Evolutionary conservation across 345 rosid genomes (phyloP).

Genomic region (Lenwebbia sp.): DNA sequence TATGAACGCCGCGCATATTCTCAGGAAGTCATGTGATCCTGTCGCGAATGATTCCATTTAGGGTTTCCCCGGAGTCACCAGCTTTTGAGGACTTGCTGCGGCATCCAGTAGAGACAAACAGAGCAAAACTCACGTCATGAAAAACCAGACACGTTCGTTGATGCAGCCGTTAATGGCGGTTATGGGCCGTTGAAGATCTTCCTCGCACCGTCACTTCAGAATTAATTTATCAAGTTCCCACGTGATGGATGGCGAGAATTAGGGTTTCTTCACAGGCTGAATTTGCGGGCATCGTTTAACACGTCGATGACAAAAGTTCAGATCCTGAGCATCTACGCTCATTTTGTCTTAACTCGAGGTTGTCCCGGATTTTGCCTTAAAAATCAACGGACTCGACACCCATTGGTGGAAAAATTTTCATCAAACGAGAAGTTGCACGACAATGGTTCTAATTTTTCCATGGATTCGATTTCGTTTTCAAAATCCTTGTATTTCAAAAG

Average conservation of each 20-base stretch:
- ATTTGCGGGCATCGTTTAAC: not conserved
- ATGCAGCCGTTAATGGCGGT: slow-evolving; percentile 44
- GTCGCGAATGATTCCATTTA: not conserved
- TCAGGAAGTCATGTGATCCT: not conserved
- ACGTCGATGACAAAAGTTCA: not conserved
- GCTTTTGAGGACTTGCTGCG: not conserved
- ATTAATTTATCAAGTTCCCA: not conserved
- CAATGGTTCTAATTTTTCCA: not conserved
- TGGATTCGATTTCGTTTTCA: not conserved
- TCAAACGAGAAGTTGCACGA: not conserved
- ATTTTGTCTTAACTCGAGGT: not conserved
- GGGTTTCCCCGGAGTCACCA: not conserved
- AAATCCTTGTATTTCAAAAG: not conserved
- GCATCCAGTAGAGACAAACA: not conserved
- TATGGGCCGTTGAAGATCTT: slow-evolving; percentile 14
- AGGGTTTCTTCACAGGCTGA: not conserved
- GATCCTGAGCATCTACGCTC: not conserved
- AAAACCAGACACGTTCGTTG: slow-evolving; percentile 15
- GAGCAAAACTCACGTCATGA: not conserved
- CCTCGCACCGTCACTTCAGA: not conserved
- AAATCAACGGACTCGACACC: not conserved
- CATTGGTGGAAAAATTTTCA: not conserved
- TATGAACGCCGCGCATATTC: not conserved
- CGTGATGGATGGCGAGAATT: not conserved
- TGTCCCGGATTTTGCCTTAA: not conserved